Base-by-base conservation (phyloP, 108 stramenopile genomes). In the Nitzschia inconspicua region DNA sequence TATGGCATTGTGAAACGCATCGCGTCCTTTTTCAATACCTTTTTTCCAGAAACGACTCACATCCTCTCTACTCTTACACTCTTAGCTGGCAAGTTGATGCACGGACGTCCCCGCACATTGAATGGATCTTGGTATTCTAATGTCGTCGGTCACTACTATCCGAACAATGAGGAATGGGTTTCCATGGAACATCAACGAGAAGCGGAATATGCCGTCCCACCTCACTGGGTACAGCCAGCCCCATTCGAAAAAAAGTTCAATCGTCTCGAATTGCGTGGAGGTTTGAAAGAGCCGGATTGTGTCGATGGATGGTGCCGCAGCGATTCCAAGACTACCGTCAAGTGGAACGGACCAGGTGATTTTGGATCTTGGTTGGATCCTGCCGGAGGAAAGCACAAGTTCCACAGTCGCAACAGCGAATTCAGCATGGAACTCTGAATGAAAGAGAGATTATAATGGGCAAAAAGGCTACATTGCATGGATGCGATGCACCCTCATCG, bases 131-230 rank as follows among this genome's bases (percentile, higher is more conserved):
- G 70, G 73, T 85, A 85, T 55, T 65, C 62, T 3, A 70, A 67
- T 51, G 26, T 84, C 14, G 80, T 84, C 42, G 64, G 64, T 2
- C 83, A 84, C 64, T 84, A 76, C 30, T 63, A 75, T 64, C 83
- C 83, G 3, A 31, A 10, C 7, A 31, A 56, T 27, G 66, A 59
- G 67, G 60, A 79, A 42, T 35, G 34, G 27, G 31, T 58, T 0
- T 10, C 34, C 4, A 39, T 69, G 18, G 41, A 58, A 13, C 39
- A 70, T 23, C 44, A 63, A 1, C 27, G 70, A 55, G 66, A 76
- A 10, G 30, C 52, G 3, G 77, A 78, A 55, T 79, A 79, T 65
- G 53, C 69, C 0, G 37, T 78, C 41, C 78, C 82, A 0, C 71
- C 70, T 4, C 35, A 57, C 10, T 79, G 75, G 75, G 24, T 13